Base-by-base conservation (phyloP, 2,329 filamentous ascomycete species). In the Hortaea sp. region DNA sequence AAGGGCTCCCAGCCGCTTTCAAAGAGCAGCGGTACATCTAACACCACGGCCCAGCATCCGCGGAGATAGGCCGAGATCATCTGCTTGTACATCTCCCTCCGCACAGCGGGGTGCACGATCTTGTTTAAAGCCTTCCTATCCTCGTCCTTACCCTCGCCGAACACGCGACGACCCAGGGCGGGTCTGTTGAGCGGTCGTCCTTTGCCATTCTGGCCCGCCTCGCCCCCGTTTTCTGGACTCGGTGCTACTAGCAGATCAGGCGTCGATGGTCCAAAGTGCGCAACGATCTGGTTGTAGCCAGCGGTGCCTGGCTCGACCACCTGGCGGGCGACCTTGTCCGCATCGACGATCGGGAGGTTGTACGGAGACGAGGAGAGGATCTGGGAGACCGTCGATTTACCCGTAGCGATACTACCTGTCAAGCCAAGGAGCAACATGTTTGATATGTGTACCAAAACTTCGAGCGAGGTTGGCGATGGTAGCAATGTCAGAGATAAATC, bases 401-500 rank as follows among this genome's bases (percentile, higher is more conserved):
- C 92, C 5, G 92, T 98, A 50, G 92, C 92, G 63, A 98, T 97
- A 50, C 89, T 95, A 64, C 92, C 92, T 6, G 92, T 98, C 28
- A 98, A 80, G 47, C 92, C 92, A 58, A 98, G 88, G 60, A 98
- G 81, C 42, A 97, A 79, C 92, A 97, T 97, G 20, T 20, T 20
- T 20, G 20, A 20, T 20, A 20, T 20, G 20, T 20, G 20, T 20
- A 20, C 20, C 20, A 20, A 20, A 20, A 20, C 20, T 20, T 20
- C 20, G 20, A 20, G 20, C 20, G 20, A 20, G 20, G 20, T 20
- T 20, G 20, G 20, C 20, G 20, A 20, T 20, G 20, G 20, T 20
- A 20, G 20, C 20, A 20, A 20, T 20, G 20, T 20, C 20, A 20
- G 20, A 20, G 20, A 20, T 20, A 20, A 20, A 20, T 20, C 20